Evolutionary conservation across 176 grass and related monocot species (phyloP).

Genomic region (Secale cereale): DNA sequence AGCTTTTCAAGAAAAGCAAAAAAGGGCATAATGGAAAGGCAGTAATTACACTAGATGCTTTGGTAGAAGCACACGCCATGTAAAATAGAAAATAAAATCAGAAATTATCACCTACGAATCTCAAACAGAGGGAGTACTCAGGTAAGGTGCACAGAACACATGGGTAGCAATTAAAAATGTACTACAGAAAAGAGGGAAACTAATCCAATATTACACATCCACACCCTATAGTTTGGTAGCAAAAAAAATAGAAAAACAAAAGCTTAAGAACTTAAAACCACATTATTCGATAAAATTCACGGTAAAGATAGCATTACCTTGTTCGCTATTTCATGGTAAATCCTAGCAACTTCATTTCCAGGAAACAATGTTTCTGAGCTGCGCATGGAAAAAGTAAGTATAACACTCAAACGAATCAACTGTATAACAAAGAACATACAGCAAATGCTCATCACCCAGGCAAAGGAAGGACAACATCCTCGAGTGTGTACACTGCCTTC

Average conservation of each 20-base stretch:
- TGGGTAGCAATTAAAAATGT: background rate
- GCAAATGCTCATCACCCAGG: slow-evolving; percentile 68
- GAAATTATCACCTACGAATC: background rate
- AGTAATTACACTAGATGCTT: background rate
- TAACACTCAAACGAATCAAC: background rate
- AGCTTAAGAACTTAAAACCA: background rate
- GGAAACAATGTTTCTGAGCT: slow-evolving; percentile 90
- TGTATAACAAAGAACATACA: slow-evolving; percentile 2
- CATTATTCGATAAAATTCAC: background rate
- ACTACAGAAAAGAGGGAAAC: background rate
- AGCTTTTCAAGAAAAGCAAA: background rate
- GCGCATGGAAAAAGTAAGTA: slow-evolving; percentile 30
- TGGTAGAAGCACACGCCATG: background rate
- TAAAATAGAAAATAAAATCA: slow-evolving; percentile 3
- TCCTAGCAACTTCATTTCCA: slow-evolving; percentile 71
- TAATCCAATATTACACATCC: background rate
- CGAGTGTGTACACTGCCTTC: slow-evolving; percentile 65
- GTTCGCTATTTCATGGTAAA: slow-evolving; percentile 88
- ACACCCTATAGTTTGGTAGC: background rate
- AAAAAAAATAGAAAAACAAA: background rate
- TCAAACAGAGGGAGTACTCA: background rate
- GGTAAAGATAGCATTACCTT: slow-evolving; percentile 40
- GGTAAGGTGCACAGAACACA: background rate
- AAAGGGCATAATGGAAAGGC: background rate
- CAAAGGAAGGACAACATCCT: slow-evolving; percentile 96